Percentiles rank a stretch among this genome's conserved stretches.
phyloP scores from a whole-genome alignment of 2,329 filamentous ascomycete species.

The Clarireedia monteithiana region DNA sequence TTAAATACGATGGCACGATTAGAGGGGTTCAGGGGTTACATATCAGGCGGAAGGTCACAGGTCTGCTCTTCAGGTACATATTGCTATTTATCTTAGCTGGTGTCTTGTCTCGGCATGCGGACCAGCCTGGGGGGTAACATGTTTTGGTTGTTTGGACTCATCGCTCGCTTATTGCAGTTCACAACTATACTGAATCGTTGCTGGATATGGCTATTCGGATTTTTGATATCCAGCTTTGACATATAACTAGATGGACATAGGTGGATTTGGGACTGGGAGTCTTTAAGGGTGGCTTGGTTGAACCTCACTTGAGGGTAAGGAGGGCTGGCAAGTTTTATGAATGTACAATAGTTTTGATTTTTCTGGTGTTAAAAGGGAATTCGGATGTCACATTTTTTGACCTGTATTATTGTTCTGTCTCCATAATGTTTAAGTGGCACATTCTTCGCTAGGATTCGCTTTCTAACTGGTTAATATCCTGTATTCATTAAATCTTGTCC shows the following conservation, averaged over 20 bases:
- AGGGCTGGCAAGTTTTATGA: not conserved
- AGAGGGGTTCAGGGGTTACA: constrained; percentile 7
- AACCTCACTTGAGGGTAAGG: not conserved
- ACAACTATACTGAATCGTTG: constrained; percentile 2
- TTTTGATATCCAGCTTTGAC: constrained; percentile 5
- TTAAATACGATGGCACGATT: constrained; percentile 10
- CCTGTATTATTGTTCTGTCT: not conserved
- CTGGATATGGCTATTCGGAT: constrained; percentile 7
- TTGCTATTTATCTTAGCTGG: constrained; percentile 1
- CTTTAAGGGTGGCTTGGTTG: not conserved
- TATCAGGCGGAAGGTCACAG: constrained; percentile 1
- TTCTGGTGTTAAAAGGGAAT: not conserved
- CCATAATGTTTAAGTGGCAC: not conserved
- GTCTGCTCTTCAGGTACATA: constrained; percentile 6
- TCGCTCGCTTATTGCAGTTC: not conserved
- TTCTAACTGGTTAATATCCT: too few species aligned
- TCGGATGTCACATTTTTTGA: not conserved
- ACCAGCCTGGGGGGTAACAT: not conserved
- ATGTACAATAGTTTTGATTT: constrained; percentile 5
- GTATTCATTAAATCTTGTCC: too few species aligned
- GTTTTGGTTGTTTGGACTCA: not conserved
- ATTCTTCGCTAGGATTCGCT: not conserved
- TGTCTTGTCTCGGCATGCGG: constrained; percentile 3
- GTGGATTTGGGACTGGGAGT: not conserved
- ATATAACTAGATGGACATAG: constrained; percentile 1